These are phyloP conservation scores for Trichoderma orchidacearum DNA, from an alignment of 495 filamentous ascomycete genomes.

Conservation along the genomic window DNA sequence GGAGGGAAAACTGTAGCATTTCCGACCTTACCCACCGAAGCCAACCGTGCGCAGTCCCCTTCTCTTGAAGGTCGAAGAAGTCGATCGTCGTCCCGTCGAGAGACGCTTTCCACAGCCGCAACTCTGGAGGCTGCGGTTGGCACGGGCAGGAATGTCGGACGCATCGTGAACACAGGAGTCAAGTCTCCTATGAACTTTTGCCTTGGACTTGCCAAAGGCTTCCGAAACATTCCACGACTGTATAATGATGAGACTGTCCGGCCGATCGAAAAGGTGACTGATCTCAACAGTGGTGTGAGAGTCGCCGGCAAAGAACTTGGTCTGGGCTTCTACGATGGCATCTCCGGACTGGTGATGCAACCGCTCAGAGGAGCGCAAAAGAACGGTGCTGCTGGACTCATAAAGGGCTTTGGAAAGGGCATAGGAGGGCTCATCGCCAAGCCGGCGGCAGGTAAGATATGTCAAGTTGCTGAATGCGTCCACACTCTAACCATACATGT, in stretches of 20 bases:
- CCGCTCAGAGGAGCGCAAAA: constrained; percentile 53
- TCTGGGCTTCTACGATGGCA: constrained; percentile 53
- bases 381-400: constrained; percentile 50
- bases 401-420: constrained; percentile 66
- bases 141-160: constrained; percentile 48
- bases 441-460: constrained; percentile 44
- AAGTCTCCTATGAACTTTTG: constrained; percentile 72
- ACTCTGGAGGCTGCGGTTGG: constrained; percentile 39
- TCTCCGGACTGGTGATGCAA: constrained; percentile 60
- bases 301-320: constrained; percentile 56
- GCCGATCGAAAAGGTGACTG: constrained; percentile 54
- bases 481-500: constrained; percentile 6
- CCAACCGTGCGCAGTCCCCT: not conserved
- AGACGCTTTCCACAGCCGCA: not conserved
- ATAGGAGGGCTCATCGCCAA: constrained; percentile 61
- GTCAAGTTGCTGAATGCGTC: constrained; percentile 1
- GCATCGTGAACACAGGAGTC: constrained; percentile 57
- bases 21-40: not conserved
- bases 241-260: constrained; percentile 67
- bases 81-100: not conserved
- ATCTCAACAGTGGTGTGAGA: constrained; percentile 50
- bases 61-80: not conserved
- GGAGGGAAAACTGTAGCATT: not conserved
- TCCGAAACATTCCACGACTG: constrained; percentile 70
- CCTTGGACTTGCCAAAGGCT: constrained; percentile 64